Evolutionary conservation across 148 eudicot genomes (phyloP), one percentile per base, ranked within the genome.

Genomic region (Diospyros kaki): DNA sequence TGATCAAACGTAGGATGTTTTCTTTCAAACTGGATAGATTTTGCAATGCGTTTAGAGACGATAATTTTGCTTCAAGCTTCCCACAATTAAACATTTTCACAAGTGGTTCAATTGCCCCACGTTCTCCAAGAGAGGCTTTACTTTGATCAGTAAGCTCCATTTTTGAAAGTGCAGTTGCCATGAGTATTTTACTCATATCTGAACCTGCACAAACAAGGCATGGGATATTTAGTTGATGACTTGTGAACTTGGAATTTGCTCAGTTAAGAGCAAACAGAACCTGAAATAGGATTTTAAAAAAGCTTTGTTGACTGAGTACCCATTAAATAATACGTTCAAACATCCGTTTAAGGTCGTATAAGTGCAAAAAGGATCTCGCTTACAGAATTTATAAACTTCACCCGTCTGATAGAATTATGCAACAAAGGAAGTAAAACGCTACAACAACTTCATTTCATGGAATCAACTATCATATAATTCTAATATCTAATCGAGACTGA

Each of bases 111-210:
- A 92, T 86, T 50, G 92, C 96, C n/a, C 89, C 96, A 13, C 81
- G 73, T 84, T 86, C 84, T 74, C 94, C 97, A 0, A 95, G 85
- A 55, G 91, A 81, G 51, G 77, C 83, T 83, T 86, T 81, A 43
- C 83, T 72, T 76, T 94, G 88, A 66, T 88, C 92, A 9, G 96
- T 90, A 28, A 92, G 86, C 75, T 83, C 85, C 89, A 92, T 85
- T 79, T 90, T 89, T 79, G 97, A 86, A 53, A 94, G 80, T 52
- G 96, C 89, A 10, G 87, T 90, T 56, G 96, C 97, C 93, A 92
- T 90, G 60, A 94, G 88, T 71, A 92, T 87, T 74, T 90, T 94
- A 74, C 96, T 89, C 96, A 94, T 94, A 77, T 94, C 96, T 9
- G 97, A 86, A 76, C 96, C 98, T 94, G 91, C 50, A 78, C 46